phyloP scores from a whole-genome alignment of 306 rosid species.

The Cajanus cajan region DNA sequence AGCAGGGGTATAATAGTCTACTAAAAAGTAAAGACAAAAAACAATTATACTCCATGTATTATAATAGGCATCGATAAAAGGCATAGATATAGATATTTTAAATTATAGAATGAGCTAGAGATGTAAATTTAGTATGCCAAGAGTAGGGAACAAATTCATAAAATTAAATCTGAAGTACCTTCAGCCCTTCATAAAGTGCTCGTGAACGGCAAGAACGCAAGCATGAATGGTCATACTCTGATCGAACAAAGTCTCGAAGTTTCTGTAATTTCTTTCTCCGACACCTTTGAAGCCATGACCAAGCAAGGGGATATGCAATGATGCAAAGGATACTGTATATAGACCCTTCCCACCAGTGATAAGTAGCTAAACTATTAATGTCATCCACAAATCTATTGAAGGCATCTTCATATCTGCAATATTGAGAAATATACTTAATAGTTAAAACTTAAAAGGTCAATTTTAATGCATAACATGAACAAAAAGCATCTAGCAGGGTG shows the following conservation, averaged over 20 bases:
- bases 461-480: conserved; percentile 12
- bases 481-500: conserved; percentile 17
- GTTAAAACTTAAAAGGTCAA: conserved; percentile 18
- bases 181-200: conserved; percentile 97
- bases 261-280: conserved; percentile 81
- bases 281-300: conserved; percentile 96
- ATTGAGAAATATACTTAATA: conserved; percentile 9
- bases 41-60: too few species aligned
- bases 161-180: conserved; percentile 49
- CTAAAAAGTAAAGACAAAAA: too few species aligned
- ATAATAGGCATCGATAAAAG: too few species aligned
- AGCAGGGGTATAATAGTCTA: too few species aligned
- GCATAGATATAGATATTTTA: not conserved
- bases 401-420: conserved; percentile 88
- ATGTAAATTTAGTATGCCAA: not conserved
- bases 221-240: conserved; percentile 97
- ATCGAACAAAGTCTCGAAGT: conserved; percentile 86
- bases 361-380: conserved; percentile 79
- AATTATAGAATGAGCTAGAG: not conserved
- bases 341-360: conserved; percentile 99
- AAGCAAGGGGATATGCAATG: conserved; percentile 83
- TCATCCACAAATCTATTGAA: conserved; percentile 94
- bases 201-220: conserved; percentile 95
- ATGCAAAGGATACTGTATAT: conserved; percentile 75
- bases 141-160: conserved; percentile 16